Percentiles rank a stretch among this genome's conserved stretches.
Conservation (phyloP, 1,284 basidiomycete species). For the Apiotrichum gracile region DNA sequence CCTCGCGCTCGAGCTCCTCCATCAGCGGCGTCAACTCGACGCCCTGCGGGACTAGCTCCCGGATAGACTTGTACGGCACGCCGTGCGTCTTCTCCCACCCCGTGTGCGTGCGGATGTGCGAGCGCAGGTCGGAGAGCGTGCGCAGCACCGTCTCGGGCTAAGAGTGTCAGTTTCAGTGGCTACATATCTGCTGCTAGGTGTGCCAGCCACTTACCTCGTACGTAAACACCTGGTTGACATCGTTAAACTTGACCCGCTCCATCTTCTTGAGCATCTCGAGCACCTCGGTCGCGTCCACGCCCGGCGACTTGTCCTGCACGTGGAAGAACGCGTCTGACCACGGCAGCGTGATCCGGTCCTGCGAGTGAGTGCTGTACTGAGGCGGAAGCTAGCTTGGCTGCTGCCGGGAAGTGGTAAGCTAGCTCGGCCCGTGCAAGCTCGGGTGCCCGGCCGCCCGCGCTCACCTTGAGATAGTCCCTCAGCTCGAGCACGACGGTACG, state of each 20-base stretch:
- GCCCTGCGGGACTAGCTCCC: conserved; percentile 28
- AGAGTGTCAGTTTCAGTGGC: neutral
- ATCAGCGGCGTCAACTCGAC: conserved; percentile 17
- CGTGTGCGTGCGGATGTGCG: conserved; percentile 38
- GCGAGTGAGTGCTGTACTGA: neutral
- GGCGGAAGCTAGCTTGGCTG: too few species aligned
- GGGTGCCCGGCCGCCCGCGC: neutral
- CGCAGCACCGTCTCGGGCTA: conserved; percentile 39
- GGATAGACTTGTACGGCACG: conserved; percentile 28
- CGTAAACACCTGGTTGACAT: conserved; percentile 38
- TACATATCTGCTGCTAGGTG: too few species aligned
- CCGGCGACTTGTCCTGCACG: conserved; percentile 29
- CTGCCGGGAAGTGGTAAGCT: too few species aligned
- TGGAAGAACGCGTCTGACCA: conserved; percentile 33
- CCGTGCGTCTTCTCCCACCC: conserved; percentile 19
- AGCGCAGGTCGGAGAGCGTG: conserved; percentile 29
- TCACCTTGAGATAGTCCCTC: conserved; percentile 27
- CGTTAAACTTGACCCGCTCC: conserved; percentile 38
- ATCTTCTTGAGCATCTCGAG: conserved; percentile 37
- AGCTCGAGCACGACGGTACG: conserved; percentile 32
- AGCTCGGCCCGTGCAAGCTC: too few species aligned
- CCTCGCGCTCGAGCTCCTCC: conserved; percentile 32
- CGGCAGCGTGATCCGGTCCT: conserved; percentile 28
- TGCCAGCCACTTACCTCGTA: conserved; percentile 44
- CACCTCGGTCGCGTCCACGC: conserved; percentile 25